Evolutionary conservation across 2,329 filamentous ascomycete genomes (phyloP).

Genomic region (Aspergillus ochraceus): DNA sequence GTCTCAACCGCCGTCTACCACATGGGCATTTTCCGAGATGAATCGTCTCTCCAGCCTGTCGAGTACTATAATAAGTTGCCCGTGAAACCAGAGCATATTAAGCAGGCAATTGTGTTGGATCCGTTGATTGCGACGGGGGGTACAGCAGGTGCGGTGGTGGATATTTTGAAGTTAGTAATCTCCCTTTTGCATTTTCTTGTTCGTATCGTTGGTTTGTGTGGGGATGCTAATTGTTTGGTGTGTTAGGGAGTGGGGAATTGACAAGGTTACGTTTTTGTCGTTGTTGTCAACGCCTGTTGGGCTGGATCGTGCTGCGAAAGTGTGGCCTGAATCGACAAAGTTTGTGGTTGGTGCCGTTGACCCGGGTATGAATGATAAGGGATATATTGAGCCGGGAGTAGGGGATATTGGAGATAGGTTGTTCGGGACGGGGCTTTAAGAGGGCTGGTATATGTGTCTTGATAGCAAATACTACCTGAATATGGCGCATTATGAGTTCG

Average conservation of each 20-base stretch:
- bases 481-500: too few relatives aligned
- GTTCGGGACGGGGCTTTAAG: constrained; percentile 23
- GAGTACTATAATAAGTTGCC: constrained; percentile 35
- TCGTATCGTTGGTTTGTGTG: neutral
- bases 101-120: constrained; percentile 27
- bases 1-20: constrained; percentile 29
- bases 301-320: constrained; percentile 20
- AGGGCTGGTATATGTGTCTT: neutral
- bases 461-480: too few relatives aligned
- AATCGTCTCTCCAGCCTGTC: constrained; percentile 25
- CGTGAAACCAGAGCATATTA: constrained; percentile 22
- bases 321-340: constrained; percentile 27
- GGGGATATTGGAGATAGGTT: constrained; percentile 33
- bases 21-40: constrained; percentile 30
- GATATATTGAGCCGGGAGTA: constrained; percentile 28
- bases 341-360: constrained; percentile 29
- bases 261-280: constrained; percentile 28
- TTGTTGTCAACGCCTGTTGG: constrained; percentile 23
- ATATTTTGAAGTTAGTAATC: constrained; percentile 25
- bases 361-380: constrained; percentile 22
- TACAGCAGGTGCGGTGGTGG: constrained; percentile 25
- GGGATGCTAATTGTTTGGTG: neutral
- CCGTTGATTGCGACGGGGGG: constrained; percentile 30
- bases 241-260: constrained; percentile 27
- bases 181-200: neutral